phyloP scores from a whole-genome alignment of 257 asterid species.

The Craterostigma plantagineum region DNA sequence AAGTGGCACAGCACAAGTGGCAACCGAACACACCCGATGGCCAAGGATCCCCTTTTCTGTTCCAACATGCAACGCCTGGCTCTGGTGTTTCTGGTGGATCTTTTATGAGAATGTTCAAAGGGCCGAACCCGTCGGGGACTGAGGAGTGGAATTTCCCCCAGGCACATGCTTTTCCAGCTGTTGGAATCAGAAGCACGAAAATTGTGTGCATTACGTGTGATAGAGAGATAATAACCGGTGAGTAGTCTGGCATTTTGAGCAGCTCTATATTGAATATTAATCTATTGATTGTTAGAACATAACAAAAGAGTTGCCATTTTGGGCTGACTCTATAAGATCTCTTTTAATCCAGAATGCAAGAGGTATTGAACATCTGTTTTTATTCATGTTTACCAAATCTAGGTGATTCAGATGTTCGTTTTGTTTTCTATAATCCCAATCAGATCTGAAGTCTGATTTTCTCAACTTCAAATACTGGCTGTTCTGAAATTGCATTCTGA shows the following conservation, averaged over 20 bases:
- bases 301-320: too few relatives aligned
- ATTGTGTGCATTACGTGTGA: conserved; percentile 69
- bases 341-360: too few relatives aligned
- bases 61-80: conserved; percentile 76
- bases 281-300: too few relatives aligned
- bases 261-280: background rate
- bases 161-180: conserved; percentile 63
- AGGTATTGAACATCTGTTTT: too few relatives aligned
- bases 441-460: too few relatives aligned
- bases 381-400: too few relatives aligned
- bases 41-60: conserved; percentile 93
- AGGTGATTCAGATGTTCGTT: too few relatives aligned
- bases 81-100: conserved; percentile 63
- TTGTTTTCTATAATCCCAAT: too few relatives aligned
- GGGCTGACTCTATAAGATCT: too few relatives aligned
- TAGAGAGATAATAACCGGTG: conserved; percentile 86
- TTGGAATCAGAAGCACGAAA: conserved; percentile 65
- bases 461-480: too few relatives aligned
- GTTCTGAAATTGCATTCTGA: too few relatives aligned
- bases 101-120: conserved; percentile 93
- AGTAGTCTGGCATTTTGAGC: conserved; percentile 6
- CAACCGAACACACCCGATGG: conserved; percentile 99
- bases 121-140: conserved; percentile 40
- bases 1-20: conserved; percentile 92
- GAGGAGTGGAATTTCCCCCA: conserved; percentile 88